A percentile compares a stretch with the other conserved stretches of the same genome.
Evolutionary conservation across 2,329 filamentous ascomycete species (phyloP).

Genomic region (Arthroderma sp.): DNA sequence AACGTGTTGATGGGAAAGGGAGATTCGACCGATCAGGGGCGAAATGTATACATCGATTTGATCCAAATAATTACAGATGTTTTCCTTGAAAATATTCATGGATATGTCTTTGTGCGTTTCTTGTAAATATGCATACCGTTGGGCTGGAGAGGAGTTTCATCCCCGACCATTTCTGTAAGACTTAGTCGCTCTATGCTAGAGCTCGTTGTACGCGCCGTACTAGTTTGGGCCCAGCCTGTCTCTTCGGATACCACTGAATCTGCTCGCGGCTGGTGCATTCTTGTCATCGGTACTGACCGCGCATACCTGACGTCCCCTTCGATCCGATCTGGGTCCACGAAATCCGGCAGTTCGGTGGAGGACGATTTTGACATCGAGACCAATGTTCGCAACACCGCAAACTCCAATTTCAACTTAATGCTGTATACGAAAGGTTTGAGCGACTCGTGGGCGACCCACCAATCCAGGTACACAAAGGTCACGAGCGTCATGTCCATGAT

Average conservation of each 20-base stretch:
- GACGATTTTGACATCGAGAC: conserved; percentile 14
- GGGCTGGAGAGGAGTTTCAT: neutral
- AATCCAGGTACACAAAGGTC: conserved; percentile 25
- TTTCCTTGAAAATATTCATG: neutral
- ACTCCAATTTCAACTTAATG: conserved; percentile 40
- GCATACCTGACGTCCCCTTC: neutral
- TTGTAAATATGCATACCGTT: neutral
- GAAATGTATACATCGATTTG: neutral
- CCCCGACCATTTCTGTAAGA: neutral
- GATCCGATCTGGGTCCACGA: neutral
- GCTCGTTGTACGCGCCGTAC: neutral
- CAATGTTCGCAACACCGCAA: conserved; percentile 39
- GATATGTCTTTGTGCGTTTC: neutral
- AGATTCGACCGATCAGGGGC: neutral
- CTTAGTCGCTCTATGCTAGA: neutral
- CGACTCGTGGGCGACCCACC: conserved; percentile 26
- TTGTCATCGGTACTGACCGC: neutral
- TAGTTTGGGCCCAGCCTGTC: neutral
- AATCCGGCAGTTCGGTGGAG: neutral
- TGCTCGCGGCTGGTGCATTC: neutral
- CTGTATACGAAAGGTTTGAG: conserved; percentile 25
- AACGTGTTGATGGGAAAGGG: neutral
- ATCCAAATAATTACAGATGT: neutral
- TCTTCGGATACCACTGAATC: neutral
- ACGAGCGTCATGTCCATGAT: conserved; percentile 33